These are phyloP conservation scores for Tuber indicum DNA, from an alignment of 495 filamentous ascomycete genomes.

Conservation along the genomic window DNA sequence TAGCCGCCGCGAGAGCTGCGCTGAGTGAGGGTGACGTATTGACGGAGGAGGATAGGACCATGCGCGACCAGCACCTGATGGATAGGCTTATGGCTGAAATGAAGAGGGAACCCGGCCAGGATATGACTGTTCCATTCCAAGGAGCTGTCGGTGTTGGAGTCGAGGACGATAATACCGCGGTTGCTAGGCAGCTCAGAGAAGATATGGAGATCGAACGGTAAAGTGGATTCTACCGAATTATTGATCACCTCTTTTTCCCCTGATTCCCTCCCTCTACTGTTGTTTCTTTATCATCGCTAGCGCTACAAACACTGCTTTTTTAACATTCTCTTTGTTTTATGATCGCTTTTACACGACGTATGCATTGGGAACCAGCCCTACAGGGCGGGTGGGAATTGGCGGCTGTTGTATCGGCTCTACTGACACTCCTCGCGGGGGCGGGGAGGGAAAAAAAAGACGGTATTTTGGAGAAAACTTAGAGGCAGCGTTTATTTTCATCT, in stretches of 20 bases:
- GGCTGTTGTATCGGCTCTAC: neutral
- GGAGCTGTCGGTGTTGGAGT: constrained; percentile 13
- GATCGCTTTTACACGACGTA: neutral
- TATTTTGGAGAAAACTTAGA: neutral
- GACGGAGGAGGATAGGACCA: constrained; percentile 39
- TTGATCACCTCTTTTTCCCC: constrained; percentile 40
- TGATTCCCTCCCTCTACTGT: constrained; percentile 45
- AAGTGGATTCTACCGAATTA: neutral
- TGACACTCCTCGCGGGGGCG: neutral
- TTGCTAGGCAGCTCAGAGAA: constrained; percentile 26
- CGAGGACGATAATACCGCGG: constrained; percentile 26
- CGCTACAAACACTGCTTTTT: constrained; percentile 12
- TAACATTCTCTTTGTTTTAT: neutral
- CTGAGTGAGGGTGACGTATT: constrained; percentile 33
- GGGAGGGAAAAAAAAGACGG: neutral
- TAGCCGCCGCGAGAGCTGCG: constrained; percentile 37
- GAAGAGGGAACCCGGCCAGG: constrained; percentile 31
- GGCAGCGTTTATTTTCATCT: neutral
- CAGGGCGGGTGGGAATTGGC: neutral
- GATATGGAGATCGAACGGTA: constrained; percentile 32
- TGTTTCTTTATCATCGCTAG: constrained; percentile 9
- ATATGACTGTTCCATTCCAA: constrained; percentile 24
- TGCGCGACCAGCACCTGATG: constrained; percentile 39
- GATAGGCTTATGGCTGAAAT: constrained; percentile 40
- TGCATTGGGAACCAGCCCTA: neutral